Conservation (phyloP, 73 alveolate genomes). For the Tetrahymena thermophila region DNA sequence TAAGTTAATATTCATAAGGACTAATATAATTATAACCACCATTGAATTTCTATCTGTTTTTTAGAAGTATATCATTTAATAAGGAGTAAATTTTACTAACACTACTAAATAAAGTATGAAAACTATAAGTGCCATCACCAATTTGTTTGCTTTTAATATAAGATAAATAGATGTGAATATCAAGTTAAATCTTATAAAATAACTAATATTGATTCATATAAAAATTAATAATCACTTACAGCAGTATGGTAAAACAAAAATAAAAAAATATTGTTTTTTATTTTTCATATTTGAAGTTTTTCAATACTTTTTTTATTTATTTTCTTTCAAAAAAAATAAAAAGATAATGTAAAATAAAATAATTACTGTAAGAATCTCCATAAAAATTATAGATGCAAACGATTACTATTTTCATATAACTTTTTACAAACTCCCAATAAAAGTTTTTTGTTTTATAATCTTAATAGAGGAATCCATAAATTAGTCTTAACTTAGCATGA, state of each 20-base stretch:
- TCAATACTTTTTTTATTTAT: no score
- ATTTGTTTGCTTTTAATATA: neutral
- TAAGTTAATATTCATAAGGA: neutral
- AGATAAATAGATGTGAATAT: no score
- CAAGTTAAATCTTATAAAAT: no score
- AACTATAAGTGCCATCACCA: neutral
- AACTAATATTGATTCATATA: no score
- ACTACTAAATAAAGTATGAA: neutral
- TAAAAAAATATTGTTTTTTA: no score
- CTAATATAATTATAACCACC: neutral
- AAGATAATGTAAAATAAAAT: neutral
- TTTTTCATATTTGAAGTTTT: no score
- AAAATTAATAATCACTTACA: no score
- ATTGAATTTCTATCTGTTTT: neutral
- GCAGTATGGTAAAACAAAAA: no score
- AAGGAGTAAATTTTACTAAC: neutral
- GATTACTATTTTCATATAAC: neutral
- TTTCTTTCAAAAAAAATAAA: neutral
- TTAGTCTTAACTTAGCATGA: neutral
- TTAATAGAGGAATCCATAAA: slow-evolving; percentile 6
- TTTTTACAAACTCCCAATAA: slow-evolving; percentile 1
- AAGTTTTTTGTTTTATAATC: neutral
- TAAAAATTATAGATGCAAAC: neutral
- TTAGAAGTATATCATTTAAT: neutral
- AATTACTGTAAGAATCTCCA: neutral